Conservation (phyloP, 2,329 filamentous ascomycete species). For the Microascus cirrosus region DNA sequence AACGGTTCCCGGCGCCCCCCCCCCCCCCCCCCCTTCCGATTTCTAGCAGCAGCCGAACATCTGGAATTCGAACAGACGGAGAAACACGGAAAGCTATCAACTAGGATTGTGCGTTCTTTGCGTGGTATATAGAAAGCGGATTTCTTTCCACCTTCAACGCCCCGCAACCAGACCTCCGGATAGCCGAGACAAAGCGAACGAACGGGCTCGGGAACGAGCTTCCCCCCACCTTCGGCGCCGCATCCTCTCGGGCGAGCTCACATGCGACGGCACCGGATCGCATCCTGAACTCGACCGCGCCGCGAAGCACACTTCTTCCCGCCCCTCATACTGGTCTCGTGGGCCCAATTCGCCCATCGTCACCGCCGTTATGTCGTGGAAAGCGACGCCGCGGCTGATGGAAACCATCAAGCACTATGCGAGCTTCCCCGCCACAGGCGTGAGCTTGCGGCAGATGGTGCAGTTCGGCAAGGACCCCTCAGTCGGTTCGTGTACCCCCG, state of each 20-base stretch:
- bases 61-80: not conserved
- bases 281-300: not conserved
- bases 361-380: slow-evolving; percentile 72
- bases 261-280: not conserved
- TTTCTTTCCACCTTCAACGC: not conserved
- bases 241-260: not conserved
- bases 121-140: not conserved
- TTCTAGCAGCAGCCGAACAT: not conserved
- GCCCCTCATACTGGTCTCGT: not conserved
- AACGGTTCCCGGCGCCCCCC: no score
- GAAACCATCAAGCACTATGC: slow-evolving; percentile 96
- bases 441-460: slow-evolving; percentile 96
- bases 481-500: slow-evolving; percentile 49
- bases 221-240: not conserved
- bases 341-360: not conserved
- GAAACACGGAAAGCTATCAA: not conserved
- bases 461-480: slow-evolving; percentile 95
- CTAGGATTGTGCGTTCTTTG: no score
- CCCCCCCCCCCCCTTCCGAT: not conserved
- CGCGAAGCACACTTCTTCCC: not conserved
- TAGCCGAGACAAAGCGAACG: not conserved
- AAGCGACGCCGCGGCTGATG: slow-evolving; percentile 80
- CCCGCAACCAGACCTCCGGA: not conserved
- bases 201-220: not conserved
- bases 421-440: slow-evolving; percentile 90